Evolutionary conservation across 805 yeast genomes (phyloP).

Genomic region (Myxozyma geophila): DNA sequence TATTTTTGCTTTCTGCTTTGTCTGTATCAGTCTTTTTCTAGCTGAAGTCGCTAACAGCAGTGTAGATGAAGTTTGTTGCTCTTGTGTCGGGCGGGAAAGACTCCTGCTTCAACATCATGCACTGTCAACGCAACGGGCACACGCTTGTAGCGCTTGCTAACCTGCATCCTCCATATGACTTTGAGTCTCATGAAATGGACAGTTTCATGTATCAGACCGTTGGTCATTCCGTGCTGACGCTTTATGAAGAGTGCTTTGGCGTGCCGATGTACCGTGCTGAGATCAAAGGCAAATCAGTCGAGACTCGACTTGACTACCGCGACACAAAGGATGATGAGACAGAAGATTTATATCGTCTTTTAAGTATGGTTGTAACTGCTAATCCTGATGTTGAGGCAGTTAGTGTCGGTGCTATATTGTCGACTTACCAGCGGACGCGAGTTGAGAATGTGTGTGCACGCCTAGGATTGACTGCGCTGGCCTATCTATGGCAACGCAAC

Average conservation of each 20-base stretch:
- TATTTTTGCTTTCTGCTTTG: not conserved
- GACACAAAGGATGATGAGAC: constrained; percentile 80
- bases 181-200: constrained; percentile 71
- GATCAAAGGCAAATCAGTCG: constrained; percentile 66
- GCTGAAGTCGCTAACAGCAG: not conserved
- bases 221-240: constrained; percentile 76
- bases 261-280: constrained; percentile 77
- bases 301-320: constrained; percentile 69
- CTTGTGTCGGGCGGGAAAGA: constrained; percentile 96
- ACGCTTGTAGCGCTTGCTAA: constrained; percentile 85
- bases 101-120: constrained; percentile 85
- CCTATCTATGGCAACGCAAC: constrained; percentile 89
- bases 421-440: constrained; percentile 92
- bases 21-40: not conserved
- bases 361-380: constrained; percentile 52
- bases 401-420: constrained; percentile 93
- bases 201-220: constrained; percentile 98
- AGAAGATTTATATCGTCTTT: constrained; percentile 70
- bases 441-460: constrained; percentile 89
- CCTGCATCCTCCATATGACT: constrained; percentile 60
- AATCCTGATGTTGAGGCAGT: constrained; percentile 84
- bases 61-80: constrained; percentile 84
- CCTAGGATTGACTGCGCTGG: constrained; percentile 66
- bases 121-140: constrained; percentile 85
- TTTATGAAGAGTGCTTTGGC: constrained; percentile 70